Base-by-base conservation (phyloP, 2,329 filamentous ascomycete genomes). In the Fusarium sp. region DNA sequence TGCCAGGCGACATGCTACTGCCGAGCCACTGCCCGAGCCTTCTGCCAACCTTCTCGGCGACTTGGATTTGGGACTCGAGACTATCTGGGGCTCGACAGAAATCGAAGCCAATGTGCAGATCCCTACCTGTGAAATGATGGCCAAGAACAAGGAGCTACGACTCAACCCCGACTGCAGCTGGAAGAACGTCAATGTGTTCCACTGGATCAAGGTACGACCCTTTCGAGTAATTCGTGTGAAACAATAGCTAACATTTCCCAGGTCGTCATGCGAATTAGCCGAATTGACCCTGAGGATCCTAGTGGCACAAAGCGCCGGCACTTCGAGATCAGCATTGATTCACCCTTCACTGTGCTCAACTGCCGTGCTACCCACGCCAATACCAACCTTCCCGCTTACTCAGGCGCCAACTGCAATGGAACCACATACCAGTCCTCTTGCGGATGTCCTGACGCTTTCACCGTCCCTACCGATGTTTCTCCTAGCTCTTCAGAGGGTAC, bases 271-370 rank as follows among this genome's bases (percentile, higher is more conserved):
- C 91, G 95, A 55, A 90, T 98, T 49, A 97, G 94, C 30, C 94
- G 93, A 74, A 84, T 92, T 16, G 95, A 97, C 74, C 88, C 90
- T 42, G 89, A 91, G 14, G 92, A 97, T 75, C 90, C 94, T 1
- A 85, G 84, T 2, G 87, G 86, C 38, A 86, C 84, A 68, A 95
- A 95, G 77, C 89, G 94, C 69, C 89, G 94, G 34, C 95, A 97
- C 78, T 98, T 97, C 73, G 95, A 98, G 80, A 97, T 97, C 75
- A 97, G 94, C 72, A 98, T 98, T 74, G 95, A 98, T 81, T 97
- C 94, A 3, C 95, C 95, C 1, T 95, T 98, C 78, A 95, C 95
- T 67, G 93, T 97, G 47, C 91, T 97, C 50, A 95, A 95, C 68
- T 98, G 95, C 82, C 92, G 92, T 68, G 94, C 95, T n/a, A 97